A percentile compares a stretch with the other conserved stretches of the same genome.
These are phyloP conservation scores for Strobilomyces dryophilus DNA, from an alignment of 768 basidiomycete species.

Conservation along the genomic window DNA sequence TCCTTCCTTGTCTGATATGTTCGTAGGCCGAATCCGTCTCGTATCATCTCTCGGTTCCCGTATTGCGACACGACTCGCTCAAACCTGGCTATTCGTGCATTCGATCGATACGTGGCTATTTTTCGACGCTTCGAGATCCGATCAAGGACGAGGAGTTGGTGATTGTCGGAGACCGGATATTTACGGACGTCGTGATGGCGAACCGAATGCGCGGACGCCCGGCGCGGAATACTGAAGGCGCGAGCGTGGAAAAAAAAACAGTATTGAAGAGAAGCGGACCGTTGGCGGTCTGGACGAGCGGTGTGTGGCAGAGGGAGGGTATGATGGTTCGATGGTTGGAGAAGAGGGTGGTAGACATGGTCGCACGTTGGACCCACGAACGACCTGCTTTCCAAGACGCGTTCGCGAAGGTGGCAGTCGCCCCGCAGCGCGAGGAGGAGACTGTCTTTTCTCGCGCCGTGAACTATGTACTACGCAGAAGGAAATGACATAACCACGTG, in stretches of 20 bases:
- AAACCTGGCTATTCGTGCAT: constrained; percentile 86
- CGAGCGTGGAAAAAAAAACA: neutral
- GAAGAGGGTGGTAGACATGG: constrained; percentile 42
- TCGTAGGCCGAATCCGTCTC: constrained; percentile 85
- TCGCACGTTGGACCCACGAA: constrained; percentile 37
- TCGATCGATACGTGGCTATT: constrained; percentile 66
- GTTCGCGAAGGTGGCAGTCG: neutral
- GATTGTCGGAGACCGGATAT: constrained; percentile 87
- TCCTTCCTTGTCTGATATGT: neutral
- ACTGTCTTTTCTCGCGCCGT: neutral
- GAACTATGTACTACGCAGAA: neutral
- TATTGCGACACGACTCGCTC: constrained; percentile 68
- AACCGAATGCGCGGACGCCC: constrained; percentile 52
- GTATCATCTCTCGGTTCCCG: constrained; percentile 71
- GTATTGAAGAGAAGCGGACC: constrained; percentile 38
- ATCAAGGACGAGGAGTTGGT: constrained; percentile 63
- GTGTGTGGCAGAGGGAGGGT: constrained; percentile 64
- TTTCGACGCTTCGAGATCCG: constrained; percentile 54
- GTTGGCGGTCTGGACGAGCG: constrained; percentile 65
- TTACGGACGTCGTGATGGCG: constrained; percentile 88
- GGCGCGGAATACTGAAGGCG: neutral
- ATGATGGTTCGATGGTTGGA: constrained; percentile 62
- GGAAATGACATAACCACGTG: neutral
- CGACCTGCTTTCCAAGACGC: neutral
- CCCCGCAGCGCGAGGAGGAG: neutral